Evolutionary conservation across 345 rosid genomes (phyloP).

Genomic region (Salix dunnii): DNA sequence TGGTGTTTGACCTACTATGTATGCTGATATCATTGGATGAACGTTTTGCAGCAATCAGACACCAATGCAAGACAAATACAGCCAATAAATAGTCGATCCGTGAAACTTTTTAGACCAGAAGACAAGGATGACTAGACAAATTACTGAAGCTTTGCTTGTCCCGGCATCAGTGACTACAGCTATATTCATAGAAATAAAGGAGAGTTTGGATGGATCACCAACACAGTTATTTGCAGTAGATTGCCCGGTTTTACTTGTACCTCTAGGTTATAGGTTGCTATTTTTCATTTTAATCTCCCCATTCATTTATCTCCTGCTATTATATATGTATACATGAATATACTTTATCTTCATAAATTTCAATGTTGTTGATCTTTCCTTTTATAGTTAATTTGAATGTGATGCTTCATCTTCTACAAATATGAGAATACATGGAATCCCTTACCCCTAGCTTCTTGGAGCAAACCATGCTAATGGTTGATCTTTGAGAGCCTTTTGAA

Average conservation of each 20-base stretch:
- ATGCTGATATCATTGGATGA: not conserved
- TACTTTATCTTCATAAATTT: not conserved
- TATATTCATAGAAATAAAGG: not conserved
- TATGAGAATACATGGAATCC: too few species aligned
- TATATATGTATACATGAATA: not conserved
- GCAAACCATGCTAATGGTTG: not conserved
- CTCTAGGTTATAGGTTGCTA: not conserved
- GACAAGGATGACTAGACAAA: not conserved
- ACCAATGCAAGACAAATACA: conserved; percentile 72
- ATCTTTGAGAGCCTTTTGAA: not conserved
- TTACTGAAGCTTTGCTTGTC: not conserved
- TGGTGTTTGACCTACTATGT: not conserved
- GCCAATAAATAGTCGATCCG: conserved; percentile 34
- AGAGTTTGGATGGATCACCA: not conserved
- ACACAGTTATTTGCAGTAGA: not conserved
- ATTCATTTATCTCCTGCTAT: not conserved
- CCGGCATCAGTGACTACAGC: not conserved
- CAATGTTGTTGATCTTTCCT: not conserved
- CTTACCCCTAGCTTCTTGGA: not conserved
- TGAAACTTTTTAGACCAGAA: conserved; percentile 46
- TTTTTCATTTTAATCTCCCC: not conserved
- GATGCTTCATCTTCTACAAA: too few species aligned
- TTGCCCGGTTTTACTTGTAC: too few species aligned
- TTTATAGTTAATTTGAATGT: too few species aligned
- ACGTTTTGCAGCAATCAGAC: conserved; percentile 43